Base-by-base conservation (phyloP, 2,329 filamentous ascomycete genomes). In the Sarocladium kiliense region DNA sequence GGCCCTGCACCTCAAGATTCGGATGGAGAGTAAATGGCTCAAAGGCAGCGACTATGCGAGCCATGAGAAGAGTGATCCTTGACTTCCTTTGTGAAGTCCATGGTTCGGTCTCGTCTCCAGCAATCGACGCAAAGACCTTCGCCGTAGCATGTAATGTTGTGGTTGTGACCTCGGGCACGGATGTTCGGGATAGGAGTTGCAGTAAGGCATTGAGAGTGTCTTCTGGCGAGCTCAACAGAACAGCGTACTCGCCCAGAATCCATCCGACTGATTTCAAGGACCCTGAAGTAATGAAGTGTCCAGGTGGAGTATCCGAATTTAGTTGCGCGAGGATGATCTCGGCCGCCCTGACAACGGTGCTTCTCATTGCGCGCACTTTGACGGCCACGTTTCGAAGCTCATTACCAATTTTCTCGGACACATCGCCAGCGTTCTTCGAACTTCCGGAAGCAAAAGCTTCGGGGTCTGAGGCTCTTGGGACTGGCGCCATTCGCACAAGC, bases 321-420 rank as follows among this genome's bases (percentile, higher is more conserved):
- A 83, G 73, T 54, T 82, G 85, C 23, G 79, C 74, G 26, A 90
- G 72, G 2, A 97, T 80, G 12, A 90, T 77, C 63, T 96, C 91
- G 1, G 92, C 90, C 11, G 93, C 91, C 60, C 86, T 82, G 3
- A 94, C 85, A n/a, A 89, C 89, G 62, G 92, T 85, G 32, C 81
- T 74, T 54, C 94, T 83, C 64, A 97, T 85, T 39, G 86, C 91
- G 67, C 86, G 88, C 23, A 99, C 94, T 63, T 96, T 90, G 53
- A 97, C 91, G 1, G 93, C 89, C 53, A 99, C 83, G 63, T 93
- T 97, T 53, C 91, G 86, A 27, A 99, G 72, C 71, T 99, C 93
- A 36, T 84, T 81, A 18, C 93, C 94, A 63, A 97, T 91, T 54
- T 74, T 81, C 61, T 86, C 82, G 0, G 87, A 86, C 9, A 90